Conservation (phyloP, 164 flowering plant genomes). For the Nelumbo lutea region DNA sequence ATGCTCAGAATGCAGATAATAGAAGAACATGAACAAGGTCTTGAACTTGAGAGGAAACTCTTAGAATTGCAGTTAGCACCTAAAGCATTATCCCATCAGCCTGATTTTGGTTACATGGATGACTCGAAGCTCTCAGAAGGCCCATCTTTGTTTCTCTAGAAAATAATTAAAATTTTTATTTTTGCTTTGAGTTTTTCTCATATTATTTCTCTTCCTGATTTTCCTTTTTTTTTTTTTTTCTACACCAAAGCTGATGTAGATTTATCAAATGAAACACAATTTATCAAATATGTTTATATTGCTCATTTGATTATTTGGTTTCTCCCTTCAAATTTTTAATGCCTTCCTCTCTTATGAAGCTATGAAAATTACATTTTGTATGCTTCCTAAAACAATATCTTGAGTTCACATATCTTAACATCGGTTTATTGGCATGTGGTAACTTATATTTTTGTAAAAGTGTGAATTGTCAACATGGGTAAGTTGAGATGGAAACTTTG, state of each 20-base stretch:
- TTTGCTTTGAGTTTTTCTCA: background rate
- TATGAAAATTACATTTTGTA: too few relatives aligned
- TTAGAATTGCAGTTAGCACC: conserved; percentile 40
- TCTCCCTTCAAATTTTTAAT: too few relatives aligned
- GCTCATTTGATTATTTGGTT: too few relatives aligned
- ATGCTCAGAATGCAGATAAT: conserved; percentile 44
- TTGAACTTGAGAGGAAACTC: conserved; percentile 47
- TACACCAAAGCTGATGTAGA: conserved; percentile 20
- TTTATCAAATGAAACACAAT: background rate
- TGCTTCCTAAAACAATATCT: too few relatives aligned
- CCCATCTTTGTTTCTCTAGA: background rate
- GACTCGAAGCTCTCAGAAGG: conserved; percentile 43
- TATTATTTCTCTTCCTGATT: background rate
- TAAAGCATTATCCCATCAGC: conserved; percentile 23
- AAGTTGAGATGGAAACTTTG: too few relatives aligned
- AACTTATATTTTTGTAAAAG: too few relatives aligned
- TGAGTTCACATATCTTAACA: too few relatives aligned
- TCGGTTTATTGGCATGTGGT: too few relatives aligned
- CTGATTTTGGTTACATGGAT: conserved; percentile 42
- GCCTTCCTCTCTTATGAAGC: too few relatives aligned
- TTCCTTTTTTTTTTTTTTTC: background rate
- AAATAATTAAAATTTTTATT: background rate
- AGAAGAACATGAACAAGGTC: conserved; percentile 52
- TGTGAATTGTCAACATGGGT: too few relatives aligned
- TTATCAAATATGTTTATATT: too few relatives aligned